Evolutionary conservation across 2,329 filamentous ascomycete genomes (phyloP).

Genomic region (Penicillium sp.): DNA sequence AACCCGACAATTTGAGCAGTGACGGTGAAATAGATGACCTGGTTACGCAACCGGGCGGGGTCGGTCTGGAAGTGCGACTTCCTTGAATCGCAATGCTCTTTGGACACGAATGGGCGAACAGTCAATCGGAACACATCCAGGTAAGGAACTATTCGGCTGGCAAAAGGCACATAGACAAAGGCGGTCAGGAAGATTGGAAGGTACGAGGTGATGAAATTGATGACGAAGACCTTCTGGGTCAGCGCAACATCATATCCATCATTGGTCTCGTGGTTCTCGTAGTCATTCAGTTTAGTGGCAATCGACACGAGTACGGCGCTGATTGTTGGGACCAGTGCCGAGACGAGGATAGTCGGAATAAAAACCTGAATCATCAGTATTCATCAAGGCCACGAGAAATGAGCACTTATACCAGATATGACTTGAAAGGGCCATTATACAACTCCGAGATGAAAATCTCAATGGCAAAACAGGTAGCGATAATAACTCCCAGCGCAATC

Average conservation of each 20-base stretch:
- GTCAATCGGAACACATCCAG: constrained; percentile 79
- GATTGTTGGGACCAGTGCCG: constrained; percentile 73
- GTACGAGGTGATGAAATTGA: constrained; percentile 97
- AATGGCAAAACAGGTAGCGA: constrained; percentile 84
- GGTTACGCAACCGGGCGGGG: constrained; percentile 74
- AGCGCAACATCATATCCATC: constrained; percentile 78
- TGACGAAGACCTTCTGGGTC: constrained; percentile 90
- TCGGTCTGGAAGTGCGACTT: constrained; percentile 72
- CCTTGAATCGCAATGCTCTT: constrained; percentile 63
- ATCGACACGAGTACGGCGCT: constrained; percentile 74
- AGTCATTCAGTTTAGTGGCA: constrained; percentile 72
- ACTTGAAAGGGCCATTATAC: constrained; percentile 85
- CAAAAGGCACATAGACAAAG: constrained; percentile 94
- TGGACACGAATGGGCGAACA: constrained; percentile 69
- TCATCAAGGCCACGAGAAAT: constrained; percentile 1
- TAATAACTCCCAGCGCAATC: constrained; percentile 73
- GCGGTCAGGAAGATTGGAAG: constrained; percentile 84
- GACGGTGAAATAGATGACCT: constrained; percentile 96
- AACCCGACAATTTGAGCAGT: constrained; percentile 92
- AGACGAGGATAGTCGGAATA: constrained; percentile 81
- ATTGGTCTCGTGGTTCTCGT: constrained; percentile 89
- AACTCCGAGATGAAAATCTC: constrained; percentile 97
- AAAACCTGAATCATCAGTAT: constrained; percentile 59
- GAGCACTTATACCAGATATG: constrained; percentile 61
- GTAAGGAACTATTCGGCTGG: constrained; percentile 76